Evolutionary conservation across 2,329 filamentous ascomycete genomes (phyloP).

Genomic region (Corynespora cassiicola): DNA sequence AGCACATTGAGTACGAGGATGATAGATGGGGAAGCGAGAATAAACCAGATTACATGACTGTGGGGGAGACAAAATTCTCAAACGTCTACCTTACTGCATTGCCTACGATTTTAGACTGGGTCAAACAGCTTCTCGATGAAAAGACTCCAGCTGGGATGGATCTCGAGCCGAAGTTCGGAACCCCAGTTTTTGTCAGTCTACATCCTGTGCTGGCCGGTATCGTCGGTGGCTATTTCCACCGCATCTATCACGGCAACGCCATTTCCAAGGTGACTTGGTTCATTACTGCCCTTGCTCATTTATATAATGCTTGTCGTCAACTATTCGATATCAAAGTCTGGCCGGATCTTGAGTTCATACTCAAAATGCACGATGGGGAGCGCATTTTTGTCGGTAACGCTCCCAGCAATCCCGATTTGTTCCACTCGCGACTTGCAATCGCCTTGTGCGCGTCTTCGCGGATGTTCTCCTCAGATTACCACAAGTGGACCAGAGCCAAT

Average conservation of each 20-base stretch:
- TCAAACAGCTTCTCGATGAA: slow-evolving; percentile 8
- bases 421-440: slow-evolving; percentile 12
- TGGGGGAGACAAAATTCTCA: slow-evolving; percentile 19
- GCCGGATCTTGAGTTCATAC: slow-evolving; percentile 27
- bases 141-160: not conserved
- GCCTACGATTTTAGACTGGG: slow-evolving; percentile 12
- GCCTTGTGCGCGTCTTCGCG: slow-evolving; percentile 8
- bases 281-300: slow-evolving; percentile 17
- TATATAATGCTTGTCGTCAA: slow-evolving; percentile 26
- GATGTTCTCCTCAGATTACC: slow-evolving; percentile 9
- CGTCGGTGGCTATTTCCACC: slow-evolving; percentile 15
- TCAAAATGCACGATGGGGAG: slow-evolving; percentile 18
- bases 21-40: slow-evolving; percentile 15
- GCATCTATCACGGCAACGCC: slow-evolving; percentile 10
- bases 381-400: slow-evolving; percentile 21
- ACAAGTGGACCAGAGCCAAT: not conserved
- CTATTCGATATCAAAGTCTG: too few relatives aligned
- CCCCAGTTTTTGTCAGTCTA: slow-evolving; percentile 13
- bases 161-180: slow-evolving; percentile 6
- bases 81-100: slow-evolving; percentile 14
- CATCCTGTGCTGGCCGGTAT: slow-evolving; percentile 20
- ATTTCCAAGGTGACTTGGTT: slow-evolving; percentile 22
- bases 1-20: slow-evolving; percentile 23
- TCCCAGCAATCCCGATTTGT: slow-evolving; percentile 19
- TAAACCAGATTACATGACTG: slow-evolving; percentile 26